Percentiles rank a stretch among this genome's conserved stretches.
Conservation (phyloP, 169 alveolate species). For the Cryptosporidium sp. region DNA sequence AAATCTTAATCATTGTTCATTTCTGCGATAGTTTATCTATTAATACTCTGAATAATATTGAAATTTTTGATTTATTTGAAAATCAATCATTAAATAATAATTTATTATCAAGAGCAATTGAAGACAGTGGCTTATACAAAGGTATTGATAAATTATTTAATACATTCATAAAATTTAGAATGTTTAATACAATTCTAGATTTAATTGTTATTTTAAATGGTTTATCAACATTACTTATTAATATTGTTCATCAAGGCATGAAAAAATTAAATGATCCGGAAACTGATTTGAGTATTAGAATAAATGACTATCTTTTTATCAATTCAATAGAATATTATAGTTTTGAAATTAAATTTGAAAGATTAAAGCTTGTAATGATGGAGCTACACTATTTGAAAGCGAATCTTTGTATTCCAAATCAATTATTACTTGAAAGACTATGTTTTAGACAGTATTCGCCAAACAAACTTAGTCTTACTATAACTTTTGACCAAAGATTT, state of each 20-base stretch:
- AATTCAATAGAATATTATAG: background rate
- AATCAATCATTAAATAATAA: background rate
- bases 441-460: background rate
- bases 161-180: background rate
- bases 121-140: background rate
- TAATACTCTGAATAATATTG: background rate
- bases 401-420: constrained; percentile 17
- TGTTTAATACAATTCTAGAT: background rate
- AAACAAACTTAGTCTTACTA: background rate
- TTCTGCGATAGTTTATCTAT: constrained; percentile 2
- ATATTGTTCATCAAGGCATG: constrained; percentile 38
- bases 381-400: constrained; percentile 15
- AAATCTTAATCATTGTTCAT: background rate
- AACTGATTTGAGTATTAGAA: background rate
- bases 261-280: background rate
- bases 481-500: background rate
- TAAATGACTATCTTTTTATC: background rate
- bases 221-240: constrained; percentile 18
- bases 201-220: constrained; percentile 7
- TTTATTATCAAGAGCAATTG: background rate
- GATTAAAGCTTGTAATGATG: background rate
- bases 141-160: background rate
- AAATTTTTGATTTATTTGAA: background rate
- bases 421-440: constrained; percentile 10
- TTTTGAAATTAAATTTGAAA: background rate